Percentiles rank a stretch among this genome's conserved stretches.
Evolutionary conservation across 495 filamentous ascomycete species (phyloP).

Genomic region (Trypethelium eluteriae): DNA sequence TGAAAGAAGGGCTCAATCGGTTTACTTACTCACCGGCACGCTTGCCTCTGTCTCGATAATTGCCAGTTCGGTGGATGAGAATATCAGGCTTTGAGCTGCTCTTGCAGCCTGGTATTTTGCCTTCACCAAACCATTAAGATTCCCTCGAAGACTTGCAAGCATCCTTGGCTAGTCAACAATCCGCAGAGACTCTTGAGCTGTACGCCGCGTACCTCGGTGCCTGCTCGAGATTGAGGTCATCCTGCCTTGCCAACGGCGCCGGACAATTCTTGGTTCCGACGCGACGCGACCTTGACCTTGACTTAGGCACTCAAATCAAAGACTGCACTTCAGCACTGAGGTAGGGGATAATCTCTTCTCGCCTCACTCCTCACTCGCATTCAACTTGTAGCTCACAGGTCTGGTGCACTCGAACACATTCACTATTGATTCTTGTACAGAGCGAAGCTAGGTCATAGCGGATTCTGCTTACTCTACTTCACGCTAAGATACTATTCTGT

Average conservation of each 20-base stretch:
- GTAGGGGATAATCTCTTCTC: too few species aligned
- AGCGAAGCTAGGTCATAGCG: neutral
- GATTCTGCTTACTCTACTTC: neutral
- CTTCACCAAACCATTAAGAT: slow-evolving; percentile 24
- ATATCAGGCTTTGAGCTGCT: slow-evolving; percentile 23
- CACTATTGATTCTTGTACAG: neutral
- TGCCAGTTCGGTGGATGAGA: slow-evolving; percentile 30
- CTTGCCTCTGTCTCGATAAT: slow-evolving; percentile 23
- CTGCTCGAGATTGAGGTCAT: neutral
- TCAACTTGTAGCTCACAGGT: neutral
- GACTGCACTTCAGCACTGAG: too few species aligned
- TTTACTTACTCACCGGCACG: slow-evolving; percentile 26
- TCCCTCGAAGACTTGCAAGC: slow-evolving; percentile 23
- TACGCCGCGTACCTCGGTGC: too few species aligned
- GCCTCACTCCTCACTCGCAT: neutral
- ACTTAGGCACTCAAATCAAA: neutral
- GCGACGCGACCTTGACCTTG: neutral
- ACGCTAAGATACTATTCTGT: neutral
- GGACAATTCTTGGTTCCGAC: neutral
- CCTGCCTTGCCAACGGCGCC: neutral
- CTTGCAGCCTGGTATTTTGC: slow-evolving; percentile 27
- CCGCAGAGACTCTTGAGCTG: too few species aligned
- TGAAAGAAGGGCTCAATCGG: neutral
- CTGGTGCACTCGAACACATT: neutral
- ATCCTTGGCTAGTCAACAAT: slow-evolving; percentile 12